phyloP scores from a whole-genome alignment of 306 rosid genomes.

The Begonia masoniana region DNA sequence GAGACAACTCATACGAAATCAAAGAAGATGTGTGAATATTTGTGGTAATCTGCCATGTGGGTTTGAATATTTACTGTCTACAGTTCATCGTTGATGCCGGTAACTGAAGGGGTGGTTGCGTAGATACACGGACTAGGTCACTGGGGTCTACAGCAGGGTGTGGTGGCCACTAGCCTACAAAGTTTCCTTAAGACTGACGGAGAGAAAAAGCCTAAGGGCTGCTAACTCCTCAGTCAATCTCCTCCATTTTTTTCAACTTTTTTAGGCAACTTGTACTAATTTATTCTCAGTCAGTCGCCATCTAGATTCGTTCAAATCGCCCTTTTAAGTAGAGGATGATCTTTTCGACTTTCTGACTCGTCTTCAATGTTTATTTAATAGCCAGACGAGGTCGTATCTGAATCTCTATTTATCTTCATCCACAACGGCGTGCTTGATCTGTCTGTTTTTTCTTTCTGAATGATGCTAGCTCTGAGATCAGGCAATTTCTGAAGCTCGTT shows the following conservation, averaged over 20 bases:
- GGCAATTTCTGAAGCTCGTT: slow-evolving; percentile 7
- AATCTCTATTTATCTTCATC: slow-evolving; percentile 12
- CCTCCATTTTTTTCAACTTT: slow-evolving; percentile 5
- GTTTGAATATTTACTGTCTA: too few relatives aligned
- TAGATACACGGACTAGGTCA: too few relatives aligned
- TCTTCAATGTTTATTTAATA: slow-evolving; percentile 1
- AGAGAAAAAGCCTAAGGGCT: slow-evolving; percentile 6
- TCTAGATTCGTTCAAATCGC: slow-evolving; percentile 2
- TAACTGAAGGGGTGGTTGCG: too few relatives aligned
- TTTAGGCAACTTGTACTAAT: slow-evolving; percentile 12
- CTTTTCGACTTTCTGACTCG: slow-evolving; percentile 12
- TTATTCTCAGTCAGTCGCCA: slow-evolving; percentile 10
- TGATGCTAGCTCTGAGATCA: slow-evolving; percentile 12
- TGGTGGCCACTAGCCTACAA: slow-evolving; percentile 11
- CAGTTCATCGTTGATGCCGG: too few relatives aligned
- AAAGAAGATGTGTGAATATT: too few relatives aligned
- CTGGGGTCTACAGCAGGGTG: slow-evolving; percentile 17
- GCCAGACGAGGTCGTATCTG: slow-evolving; percentile 4
- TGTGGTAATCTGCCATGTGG: too few relatives aligned
- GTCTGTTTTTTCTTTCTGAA: slow-evolving; percentile 5
- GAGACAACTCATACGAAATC: too few relatives aligned
- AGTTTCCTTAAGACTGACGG: slow-evolving; percentile 4
- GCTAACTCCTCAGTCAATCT: slow-evolving; percentile 1
- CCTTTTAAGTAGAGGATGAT: background rate
- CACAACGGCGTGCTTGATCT: slow-evolving; percentile 9